Base-by-base conservation (phyloP, 2,329 filamentous ascomycete genomes). In the Cladophialophora bantiana region DNA sequence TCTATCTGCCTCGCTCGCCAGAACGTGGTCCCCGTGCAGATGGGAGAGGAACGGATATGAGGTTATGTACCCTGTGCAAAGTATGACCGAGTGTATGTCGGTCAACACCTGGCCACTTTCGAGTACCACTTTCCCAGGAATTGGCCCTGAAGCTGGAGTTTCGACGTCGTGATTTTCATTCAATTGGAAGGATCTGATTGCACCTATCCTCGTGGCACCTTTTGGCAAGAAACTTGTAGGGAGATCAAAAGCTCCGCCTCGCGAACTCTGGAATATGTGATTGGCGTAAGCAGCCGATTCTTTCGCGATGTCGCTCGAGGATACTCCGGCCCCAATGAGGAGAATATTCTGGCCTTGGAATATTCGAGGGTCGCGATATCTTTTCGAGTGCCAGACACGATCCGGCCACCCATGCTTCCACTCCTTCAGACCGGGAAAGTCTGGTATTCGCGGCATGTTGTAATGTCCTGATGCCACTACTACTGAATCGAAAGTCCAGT, bases 41-140 rank as follows among this genome's bases (percentile, higher is more conserved):
- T 84, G 75, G 0, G 78, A 74, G 0, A 92, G 79, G 71, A 91
- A 92, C 0, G 90, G 89, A 15, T 89, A 84, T 0, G 86, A 86
- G 13, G 87, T 86, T 71, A 89, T 85, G 72, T 92, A 92, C 0
- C 90, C 90, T 0, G 90, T 92, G 15, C 85, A 87, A 4, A 92
- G 74, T 20, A 92, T 82, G 0, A 92, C 82, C 15, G 81, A 78
- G 71, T 92, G 84, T 40, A 92, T 86, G 9, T 83, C 80, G 20
- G 78, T 78, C 0, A 92, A 72, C 0, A 77, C 77, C 0, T 78
- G 71, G 0, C 88, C 88, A 31, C 87, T 83, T 52, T 80, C 82
- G 0, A 92, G 77, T 0, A 82, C 78, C 0, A 88, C 77, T 0
- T 75, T 81, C 0, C 84, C 82, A 0, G 85, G 85, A 7, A 88